Evolutionary conservation across 108 stramenopile genomes (phyloP), one percentile per base, ranked within the genome.

Genomic region (Pseudonitzschia multiseries): DNA sequence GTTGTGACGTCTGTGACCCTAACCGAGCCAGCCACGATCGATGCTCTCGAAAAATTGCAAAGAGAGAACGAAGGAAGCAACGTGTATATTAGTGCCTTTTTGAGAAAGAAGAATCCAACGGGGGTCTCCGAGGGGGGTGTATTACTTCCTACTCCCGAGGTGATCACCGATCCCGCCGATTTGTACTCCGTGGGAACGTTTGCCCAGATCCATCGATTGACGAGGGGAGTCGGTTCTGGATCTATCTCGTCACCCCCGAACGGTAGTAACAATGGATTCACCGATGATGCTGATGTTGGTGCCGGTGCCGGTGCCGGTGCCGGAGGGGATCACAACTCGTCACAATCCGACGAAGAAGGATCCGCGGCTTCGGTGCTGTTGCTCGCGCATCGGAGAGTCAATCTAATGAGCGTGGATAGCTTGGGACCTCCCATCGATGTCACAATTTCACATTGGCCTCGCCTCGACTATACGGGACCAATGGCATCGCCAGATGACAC

Each of bases 341-440:
- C 73, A 13, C 13, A 5, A 2, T 5, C 4, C 4, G 60, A 67
- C 14, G 60, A 81, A 1, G 46, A 48, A 18, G 40, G 44, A 78
- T 63, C 80, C 18, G 68, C 85, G 40, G 87, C 87, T 13, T 79
- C 91, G 10, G 65, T 90, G 22, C 77, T 96, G 56, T 79, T 98
- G 20, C 69, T 95, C 68, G 92, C 92, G 31, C 96, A 97, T 75
- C 86, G 96, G 36, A 93, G 97, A 31, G 84, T 98, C 31, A 81
- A 93, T 69, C 73, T 96, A 27, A 26, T 81, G 27, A 86, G 84
- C 20, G 78, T 96, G 4, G 88, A 95, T 60, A 76, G 89, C 20
- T 40, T 92, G 53, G 97, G 97, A 8, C 97, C 97, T 13, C 97
- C 97, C 0, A 86, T 96, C 41, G 89, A 92, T 73, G 94, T 91